Base-by-base conservation (phyloP, 2,329 filamentous ascomycete species). In the Exophiala alcalophila region DNA sequence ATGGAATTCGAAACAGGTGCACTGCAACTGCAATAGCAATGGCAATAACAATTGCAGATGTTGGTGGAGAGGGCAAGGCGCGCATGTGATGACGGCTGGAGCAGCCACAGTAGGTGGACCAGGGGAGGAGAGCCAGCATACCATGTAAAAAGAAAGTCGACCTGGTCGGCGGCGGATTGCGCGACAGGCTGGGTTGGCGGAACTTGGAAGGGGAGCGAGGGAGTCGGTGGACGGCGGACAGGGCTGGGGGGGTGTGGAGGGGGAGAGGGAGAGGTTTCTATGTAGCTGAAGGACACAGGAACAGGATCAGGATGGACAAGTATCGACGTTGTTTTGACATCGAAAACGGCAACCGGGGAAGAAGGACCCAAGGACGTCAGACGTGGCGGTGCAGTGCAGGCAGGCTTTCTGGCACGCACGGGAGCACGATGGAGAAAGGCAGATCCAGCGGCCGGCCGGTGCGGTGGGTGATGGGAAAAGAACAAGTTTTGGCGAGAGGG, bases 361-460 rank as follows among this genome's bases (percentile, higher is more conserved):
- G 34, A 19, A 31, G 29, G 39, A 28, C n/a, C n/a, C n/a, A n/a
- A n/a, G n/a, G n/a, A 35, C 43, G 47, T 52, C 47, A 56, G 47
- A 53, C 41, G 52, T 55, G 54, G 54, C 52, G 54, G 54, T 56
- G 54, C 54, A 55, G n/a, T n/a, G n/a, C n/a, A n/a, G n/a, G n/a
- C n/a, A n/a, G n/a, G n/a, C n/a, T n/a, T n/a, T n/a, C n/a, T n/a
- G n/a, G n/a, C n/a, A n/a, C n/a, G n/a, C n/a, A n/a, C n/a, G n/a
- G 38, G 26, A 25, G 19, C 27, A 18, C 20, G 20, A 31, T 23
- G 23, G 20, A 14, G 28, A 25, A 27, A 30, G 39, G 30, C 23
- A 33, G 34, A 32, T 28, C n/a, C n/a, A n/a, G n/a, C n/a, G n/a
- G n/a, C n/a, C n/a, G n/a, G n/a, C n/a, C n/a, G n/a, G n/a, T n/a